Base-by-base conservation (phyloP, 805 yeast species). In the Kazachstania taianensis region DNA sequence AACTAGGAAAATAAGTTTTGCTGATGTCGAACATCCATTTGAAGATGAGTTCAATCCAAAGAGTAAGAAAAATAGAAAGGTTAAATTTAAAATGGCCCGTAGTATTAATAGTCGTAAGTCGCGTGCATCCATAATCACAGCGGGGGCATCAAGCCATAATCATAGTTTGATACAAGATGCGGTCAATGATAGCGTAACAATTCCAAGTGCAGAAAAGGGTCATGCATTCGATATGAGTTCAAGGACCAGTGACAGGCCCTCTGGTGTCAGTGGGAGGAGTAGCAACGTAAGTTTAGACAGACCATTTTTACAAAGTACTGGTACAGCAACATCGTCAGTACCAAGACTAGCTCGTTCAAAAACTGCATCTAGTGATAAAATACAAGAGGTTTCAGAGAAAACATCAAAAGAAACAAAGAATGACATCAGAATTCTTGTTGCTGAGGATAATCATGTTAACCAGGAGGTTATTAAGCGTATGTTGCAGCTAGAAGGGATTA, bases 401-500 rank as follows among this genome's bases (percentile, higher is more conserved):
- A 12, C 29, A 26, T 10, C n/a, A n/a, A n/a, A n/a, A n/a, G n/a
- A n/a, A n/a, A n/a, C n/a, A n/a, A n/a, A n/a, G n/a, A n/a, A n/a
- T n/a, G n/a, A n/a, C n/a, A n/a, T 22, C 8, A 31, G 22, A 20
- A 76, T 92, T 16, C 65, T 92, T 32, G 89, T 92, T 12, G 97
- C 96, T 0, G 98, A 92, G 53, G 98, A 92, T 51, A 92, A 92
- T 52, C 64, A 70, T 45, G 96, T 92, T 7, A 92, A 92, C 54
- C 97, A 89, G 57, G 95, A 87, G 59, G 96, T 92, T 15, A 82
- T 89, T 52, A 75, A 72, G 48, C 65, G 97, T 36, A 87, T 92
- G 96, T 65, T 92, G 41, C 72, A 70, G 35, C 62, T 92, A 15
- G 96, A 92, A 61, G 94, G 95, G 0, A 71, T 82, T 41, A 61